These are phyloP conservation scores for Dichomitus squalens DNA, from an alignment of 1,284 basidiomycete genomes.

Conservation along the genomic window DNA sequence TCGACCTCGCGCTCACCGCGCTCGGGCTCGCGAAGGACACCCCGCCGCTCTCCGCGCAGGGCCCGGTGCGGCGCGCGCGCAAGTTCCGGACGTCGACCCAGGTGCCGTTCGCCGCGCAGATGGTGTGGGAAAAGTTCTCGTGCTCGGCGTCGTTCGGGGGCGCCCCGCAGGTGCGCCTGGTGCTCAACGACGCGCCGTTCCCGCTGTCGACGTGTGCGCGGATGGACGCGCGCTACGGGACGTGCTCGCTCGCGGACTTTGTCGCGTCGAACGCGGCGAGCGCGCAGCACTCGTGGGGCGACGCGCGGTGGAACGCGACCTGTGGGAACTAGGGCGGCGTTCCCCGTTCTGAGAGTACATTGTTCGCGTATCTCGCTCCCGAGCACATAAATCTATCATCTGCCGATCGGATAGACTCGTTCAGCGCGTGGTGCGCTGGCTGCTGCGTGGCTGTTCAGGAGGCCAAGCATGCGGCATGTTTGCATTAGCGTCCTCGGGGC, in stretches of 20 bases:
- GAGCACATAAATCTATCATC: neutral
- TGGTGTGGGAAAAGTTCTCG: conserved; percentile 48
- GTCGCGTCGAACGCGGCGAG: conserved; percentile 34
- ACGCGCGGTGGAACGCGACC: conserved; percentile 40
- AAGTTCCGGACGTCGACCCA: conserved; percentile 45
- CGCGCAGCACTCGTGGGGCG: conserved; percentile 35
- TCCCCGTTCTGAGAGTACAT: neutral
- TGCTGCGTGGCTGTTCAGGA: too few relatives aligned
- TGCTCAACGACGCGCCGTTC: conserved; percentile 46
- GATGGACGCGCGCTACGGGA: conserved; percentile 36
- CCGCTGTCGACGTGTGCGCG: conserved; percentile 38
- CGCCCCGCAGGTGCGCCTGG: conserved; percentile 43
- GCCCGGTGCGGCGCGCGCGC: conserved; percentile 35
- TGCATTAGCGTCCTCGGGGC: too few relatives aligned
- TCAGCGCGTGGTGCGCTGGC: too few relatives aligned
- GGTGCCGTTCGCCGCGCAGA: conserved; percentile 47
- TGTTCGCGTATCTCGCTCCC: neutral
- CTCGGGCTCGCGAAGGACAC: conserved; percentile 45
- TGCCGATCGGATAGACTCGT: neutral
- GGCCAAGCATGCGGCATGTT: too few relatives aligned
- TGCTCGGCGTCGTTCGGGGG: conserved; percentile 39
- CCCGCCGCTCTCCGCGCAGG: conserved; percentile 33
- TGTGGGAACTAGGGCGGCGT: conserved; percentile 30
- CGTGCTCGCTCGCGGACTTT: conserved; percentile 44
- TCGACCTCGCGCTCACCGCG: conserved; percentile 46